phyloP scores from a whole-genome alignment of 495 filamentous ascomycete genomes.

The Thermothielavioides terrestris region DNA sequence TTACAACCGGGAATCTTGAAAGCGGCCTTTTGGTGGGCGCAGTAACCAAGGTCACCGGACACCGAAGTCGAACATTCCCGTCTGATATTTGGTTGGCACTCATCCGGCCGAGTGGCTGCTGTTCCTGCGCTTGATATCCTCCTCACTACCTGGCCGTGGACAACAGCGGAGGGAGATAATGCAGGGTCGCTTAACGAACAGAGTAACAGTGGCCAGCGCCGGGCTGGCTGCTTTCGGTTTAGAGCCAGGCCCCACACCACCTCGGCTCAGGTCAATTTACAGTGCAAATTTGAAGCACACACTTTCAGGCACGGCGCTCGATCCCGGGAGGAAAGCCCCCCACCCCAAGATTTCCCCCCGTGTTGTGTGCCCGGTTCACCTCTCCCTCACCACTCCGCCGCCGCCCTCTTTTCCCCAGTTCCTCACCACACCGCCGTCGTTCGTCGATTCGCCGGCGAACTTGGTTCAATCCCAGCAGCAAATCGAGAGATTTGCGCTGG shows the following conservation, averaged over 20 bases:
- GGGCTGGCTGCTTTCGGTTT: background rate
- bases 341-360: conserved; percentile 10
- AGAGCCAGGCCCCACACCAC: background rate
- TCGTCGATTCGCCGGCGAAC: conserved; percentile 19
- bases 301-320: background rate
- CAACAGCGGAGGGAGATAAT: background rate
- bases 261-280: background rate
- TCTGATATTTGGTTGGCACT: background rate
- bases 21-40: too few relatives aligned
- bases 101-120: background rate
- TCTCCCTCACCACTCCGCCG: conserved; percentile 12
- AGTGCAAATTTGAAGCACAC: background rate
- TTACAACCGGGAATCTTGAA: too few relatives aligned
- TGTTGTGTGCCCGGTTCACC: conserved; percentile 7
- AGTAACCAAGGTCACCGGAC: too few relatives aligned
- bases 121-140: background rate
- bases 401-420: conserved; percentile 12
- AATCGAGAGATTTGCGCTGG: conserved; percentile 42
- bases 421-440: conserved; percentile 10
- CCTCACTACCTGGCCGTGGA: background rate
- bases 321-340: background rate
- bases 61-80: background rate
- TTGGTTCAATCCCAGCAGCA: conserved; percentile 43
- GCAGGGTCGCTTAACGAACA: background rate
- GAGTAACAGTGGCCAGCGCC: too few relatives aligned